Percentiles rank a stretch among this genome's conserved stretches.
phyloP scores from a whole-genome alignment of 768 basidiomycete genomes.

The Ramaria rubella region DNA sequence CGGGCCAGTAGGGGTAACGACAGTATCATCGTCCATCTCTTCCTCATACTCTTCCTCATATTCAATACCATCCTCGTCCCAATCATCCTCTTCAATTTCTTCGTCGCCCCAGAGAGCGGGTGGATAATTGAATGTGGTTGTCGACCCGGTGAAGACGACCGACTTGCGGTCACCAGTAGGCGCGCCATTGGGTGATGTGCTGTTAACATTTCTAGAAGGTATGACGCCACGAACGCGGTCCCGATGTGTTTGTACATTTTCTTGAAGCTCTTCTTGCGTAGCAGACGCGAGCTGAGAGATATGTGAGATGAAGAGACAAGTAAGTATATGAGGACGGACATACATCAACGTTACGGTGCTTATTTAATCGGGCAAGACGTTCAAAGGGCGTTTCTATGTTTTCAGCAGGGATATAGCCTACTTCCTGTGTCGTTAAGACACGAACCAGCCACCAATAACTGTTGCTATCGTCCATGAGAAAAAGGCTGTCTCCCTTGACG shows the following conservation, averaged over 20 bases:
- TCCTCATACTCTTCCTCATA: slow-evolving; percentile 64
- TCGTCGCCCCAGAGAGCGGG: slow-evolving; percentile 82
- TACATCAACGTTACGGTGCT: slow-evolving; percentile 95
- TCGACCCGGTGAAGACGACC: slow-evolving; percentile 67
- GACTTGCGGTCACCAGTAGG: slow-evolving; percentile 31
- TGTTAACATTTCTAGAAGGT: slow-evolving; percentile 14
- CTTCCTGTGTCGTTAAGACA: slow-evolving; percentile 96
- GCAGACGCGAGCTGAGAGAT: slow-evolving; percentile 58
- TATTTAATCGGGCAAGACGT: slow-evolving; percentile 89
- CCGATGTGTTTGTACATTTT: slow-evolving; percentile 41
- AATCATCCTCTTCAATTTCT: slow-evolving; percentile 50
- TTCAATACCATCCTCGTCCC: slow-evolving; percentile 62
- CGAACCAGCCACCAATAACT: slow-evolving; percentile 99
- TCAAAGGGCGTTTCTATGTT: slow-evolving; percentile 99
- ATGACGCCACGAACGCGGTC: slow-evolving; percentile 43
- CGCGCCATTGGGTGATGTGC: slow-evolving; percentile 12
- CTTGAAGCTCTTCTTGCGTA: slow-evolving; percentile 63
- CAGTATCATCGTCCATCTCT: slow-evolving; percentile 50
- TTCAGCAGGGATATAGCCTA: slow-evolving; percentile 98
- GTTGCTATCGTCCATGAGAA: slow-evolving; percentile 96
- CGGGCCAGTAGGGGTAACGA: slow-evolving; percentile 13
- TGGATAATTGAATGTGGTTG: slow-evolving; percentile 68
- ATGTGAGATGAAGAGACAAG: slow-evolving; percentile 7
- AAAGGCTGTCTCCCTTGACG: slow-evolving; percentile 94
- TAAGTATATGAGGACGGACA: slow-evolving; percentile 34